phyloP scores from a whole-genome alignment of 2,329 filamentous ascomycete species.

The Hypoxylon sp. region DNA sequence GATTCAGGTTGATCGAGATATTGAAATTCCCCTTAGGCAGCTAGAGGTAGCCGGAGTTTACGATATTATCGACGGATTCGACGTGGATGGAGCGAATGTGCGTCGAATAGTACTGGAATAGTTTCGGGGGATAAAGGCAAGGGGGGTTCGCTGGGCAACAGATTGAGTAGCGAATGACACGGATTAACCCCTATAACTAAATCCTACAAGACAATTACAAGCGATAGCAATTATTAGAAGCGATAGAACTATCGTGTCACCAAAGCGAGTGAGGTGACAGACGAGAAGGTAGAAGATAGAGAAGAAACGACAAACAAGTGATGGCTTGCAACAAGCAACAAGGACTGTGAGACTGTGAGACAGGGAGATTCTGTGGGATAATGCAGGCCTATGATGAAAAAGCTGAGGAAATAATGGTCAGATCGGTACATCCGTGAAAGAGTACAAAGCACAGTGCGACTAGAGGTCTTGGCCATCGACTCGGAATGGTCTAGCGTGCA shows the following conservation, averaged over 20 bases:
- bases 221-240: conserved; percentile 49
- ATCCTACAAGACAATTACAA: conserved; percentile 39
- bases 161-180: conserved; percentile 37
- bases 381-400: conserved; percentile 33
- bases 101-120: conserved; percentile 26
- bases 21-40: not conserved
- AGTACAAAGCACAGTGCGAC: conserved; percentile 40
- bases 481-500: conserved; percentile 36
- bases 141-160: conserved; percentile 31
- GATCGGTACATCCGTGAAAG: conserved; percentile 28
- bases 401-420: conserved; percentile 38
- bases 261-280: conserved; percentile 71
- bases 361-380: conserved; percentile 31
- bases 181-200: conserved; percentile 19
- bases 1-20: not conserved
- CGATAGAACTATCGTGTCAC: conserved; percentile 58
- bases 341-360: conserved; percentile 38
- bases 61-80: conserved; percentile 25
- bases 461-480: conserved; percentile 9
- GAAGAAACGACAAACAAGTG: conserved; percentile 35
- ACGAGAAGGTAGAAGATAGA: conserved; percentile 45
- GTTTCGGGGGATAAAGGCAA: conserved; percentile 21
- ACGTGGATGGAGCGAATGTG: conserved; percentile 35
- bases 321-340: conserved; percentile 29
- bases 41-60: conserved; percentile 1